A percentile compares a stretch with the other conserved stretches of the same genome.
phyloP scores from a whole-genome alignment of 2,329 filamentous ascomycete genomes.

The Gaeumannomyces sp. region DNA sequence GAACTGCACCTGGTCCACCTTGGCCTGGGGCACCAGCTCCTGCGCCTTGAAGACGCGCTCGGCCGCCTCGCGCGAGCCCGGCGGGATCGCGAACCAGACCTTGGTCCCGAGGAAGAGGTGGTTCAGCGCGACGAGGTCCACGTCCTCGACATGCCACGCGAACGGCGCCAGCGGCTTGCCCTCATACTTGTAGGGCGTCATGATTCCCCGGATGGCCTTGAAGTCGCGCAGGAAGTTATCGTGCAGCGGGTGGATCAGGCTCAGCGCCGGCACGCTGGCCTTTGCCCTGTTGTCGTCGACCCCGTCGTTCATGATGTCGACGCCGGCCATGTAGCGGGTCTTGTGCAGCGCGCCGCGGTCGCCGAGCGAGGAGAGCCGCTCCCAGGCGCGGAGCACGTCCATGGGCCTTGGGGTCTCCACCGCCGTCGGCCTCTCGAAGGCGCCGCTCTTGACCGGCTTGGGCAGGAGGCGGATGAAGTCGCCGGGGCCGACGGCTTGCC shows the following conservation, averaged over 20 bases:
- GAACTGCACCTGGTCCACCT: slow-evolving; percentile 5
- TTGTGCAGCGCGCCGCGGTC: background rate
- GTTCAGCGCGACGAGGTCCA: slow-evolving; percentile 1
- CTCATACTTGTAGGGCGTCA: slow-evolving; percentile 8
- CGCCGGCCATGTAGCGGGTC: slow-evolving; percentile 7
- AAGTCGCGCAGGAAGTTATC: slow-evolving; percentile 5
- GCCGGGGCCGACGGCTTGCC: background rate
- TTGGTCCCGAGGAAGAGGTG: slow-evolving; percentile 6
- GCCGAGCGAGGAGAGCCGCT: background rate
- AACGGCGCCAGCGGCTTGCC: slow-evolving; percentile 7
- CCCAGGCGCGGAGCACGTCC: background rate
- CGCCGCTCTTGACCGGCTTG: background rate
- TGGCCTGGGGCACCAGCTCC: background rate
- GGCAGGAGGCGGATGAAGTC: background rate
- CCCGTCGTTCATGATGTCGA: background rate
- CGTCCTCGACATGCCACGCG: slow-evolving; percentile 9
- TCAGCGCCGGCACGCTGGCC: background rate
- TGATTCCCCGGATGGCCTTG: slow-evolving; percentile 3
- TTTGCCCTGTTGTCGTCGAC: background rate
- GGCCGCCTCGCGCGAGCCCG: background rate
- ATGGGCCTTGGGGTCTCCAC: too few species aligned
- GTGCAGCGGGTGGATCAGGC: slow-evolving; percentile 3
- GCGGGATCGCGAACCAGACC: slow-evolving; percentile 6
- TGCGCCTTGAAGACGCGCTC: slow-evolving; percentile 3
- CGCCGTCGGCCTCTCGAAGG: background rate